phyloP scores from a whole-genome alignment of 306 rosid species.

The Castanea mollissima region DNA sequence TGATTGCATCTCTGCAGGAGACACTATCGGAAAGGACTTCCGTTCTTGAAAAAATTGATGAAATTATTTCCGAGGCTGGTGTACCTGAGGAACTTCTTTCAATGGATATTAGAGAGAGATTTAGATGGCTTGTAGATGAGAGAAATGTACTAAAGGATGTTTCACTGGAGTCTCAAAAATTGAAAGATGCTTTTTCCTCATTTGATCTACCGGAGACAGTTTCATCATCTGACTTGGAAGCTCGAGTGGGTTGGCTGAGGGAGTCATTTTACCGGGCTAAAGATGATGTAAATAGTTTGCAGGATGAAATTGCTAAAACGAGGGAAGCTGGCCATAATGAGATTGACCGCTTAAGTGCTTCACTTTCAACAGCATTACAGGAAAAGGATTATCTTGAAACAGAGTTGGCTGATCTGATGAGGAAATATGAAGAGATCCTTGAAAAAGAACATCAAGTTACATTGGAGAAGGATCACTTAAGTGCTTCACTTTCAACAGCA shows the following conservation, averaged over 20 bases:
- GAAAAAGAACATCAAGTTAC: constrained; percentile 52
- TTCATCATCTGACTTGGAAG: constrained; percentile 63
- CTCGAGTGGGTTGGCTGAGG: constrained; percentile 67
- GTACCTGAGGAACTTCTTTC: constrained; percentile 52
- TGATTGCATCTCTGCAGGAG: constrained; percentile 63
- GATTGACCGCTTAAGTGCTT: constrained; percentile 56
- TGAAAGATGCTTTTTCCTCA: constrained; percentile 53
- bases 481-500: constrained; percentile 47
- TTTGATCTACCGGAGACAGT: constrained; percentile 65
- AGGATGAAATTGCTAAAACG: constrained; percentile 50
- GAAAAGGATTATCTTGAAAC: constrained; percentile 60
- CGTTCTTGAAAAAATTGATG: constrained; percentile 52
- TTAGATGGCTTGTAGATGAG: constrained; percentile 71
- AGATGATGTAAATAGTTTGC: constrained; percentile 42
- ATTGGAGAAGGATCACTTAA: constrained; percentile 50
- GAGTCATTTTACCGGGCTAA: constrained; percentile 57
- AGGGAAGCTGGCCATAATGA: constrained; percentile 51
- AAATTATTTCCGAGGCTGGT: constrained; percentile 48
- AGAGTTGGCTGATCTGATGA: constrained; percentile 59
- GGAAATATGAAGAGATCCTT: constrained; percentile 46
- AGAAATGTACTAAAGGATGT: constrained; percentile 50
- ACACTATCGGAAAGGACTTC: constrained; percentile 47
- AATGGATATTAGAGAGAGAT: constrained; percentile 56
- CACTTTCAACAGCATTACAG: constrained; percentile 59
- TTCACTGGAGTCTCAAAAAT: constrained; percentile 50